Percentiles rank a stretch among this genome's conserved stretches.
Evolutionary conservation across 2,329 filamentous ascomycete species (phyloP).

Genomic region (Phoma sp.): DNA sequence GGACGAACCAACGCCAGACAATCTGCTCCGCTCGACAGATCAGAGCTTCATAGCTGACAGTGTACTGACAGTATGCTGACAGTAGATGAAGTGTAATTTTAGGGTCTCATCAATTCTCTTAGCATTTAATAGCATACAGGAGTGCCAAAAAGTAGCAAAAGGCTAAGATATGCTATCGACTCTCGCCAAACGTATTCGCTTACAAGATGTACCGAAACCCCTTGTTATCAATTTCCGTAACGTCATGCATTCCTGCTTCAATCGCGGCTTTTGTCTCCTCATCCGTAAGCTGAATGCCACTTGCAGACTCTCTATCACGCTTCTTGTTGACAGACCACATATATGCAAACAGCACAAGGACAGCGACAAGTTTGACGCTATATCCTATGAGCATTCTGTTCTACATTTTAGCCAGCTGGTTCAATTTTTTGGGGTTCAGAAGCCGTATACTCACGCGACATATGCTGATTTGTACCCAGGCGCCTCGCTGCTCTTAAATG

Average conservation of each 20-base stretch:
- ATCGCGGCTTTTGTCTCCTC: constrained; percentile 42
- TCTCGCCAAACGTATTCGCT: neutral
- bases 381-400: constrained; percentile 48
- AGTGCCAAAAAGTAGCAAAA: too few species aligned
- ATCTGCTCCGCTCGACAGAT: too few species aligned
- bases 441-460: constrained; percentile 12
- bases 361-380: constrained; percentile 47
- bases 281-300: constrained; percentile 30
- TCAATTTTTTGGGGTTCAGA: neutral
- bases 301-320: constrained; percentile 38
- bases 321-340: constrained; percentile 46
- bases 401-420: neutral
- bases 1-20: too few species aligned
- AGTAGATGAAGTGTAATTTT: too few species aligned
- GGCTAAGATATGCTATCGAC: neutral
- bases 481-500: constrained; percentile 48
- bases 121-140: too few species aligned
- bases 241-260: constrained; percentile 51
- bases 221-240: constrained; percentile 53
- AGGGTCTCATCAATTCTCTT: too few species aligned
- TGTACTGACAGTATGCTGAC: too few species aligned
- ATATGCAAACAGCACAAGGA: constrained; percentile 43
- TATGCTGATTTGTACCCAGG: constrained; percentile 40
- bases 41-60: too few species aligned
- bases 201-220: constrained; percentile 50